phyloP scores from a whole-genome alignment of 352 stramenopile genomes.

The Phytophthora brassicae region DNA sequence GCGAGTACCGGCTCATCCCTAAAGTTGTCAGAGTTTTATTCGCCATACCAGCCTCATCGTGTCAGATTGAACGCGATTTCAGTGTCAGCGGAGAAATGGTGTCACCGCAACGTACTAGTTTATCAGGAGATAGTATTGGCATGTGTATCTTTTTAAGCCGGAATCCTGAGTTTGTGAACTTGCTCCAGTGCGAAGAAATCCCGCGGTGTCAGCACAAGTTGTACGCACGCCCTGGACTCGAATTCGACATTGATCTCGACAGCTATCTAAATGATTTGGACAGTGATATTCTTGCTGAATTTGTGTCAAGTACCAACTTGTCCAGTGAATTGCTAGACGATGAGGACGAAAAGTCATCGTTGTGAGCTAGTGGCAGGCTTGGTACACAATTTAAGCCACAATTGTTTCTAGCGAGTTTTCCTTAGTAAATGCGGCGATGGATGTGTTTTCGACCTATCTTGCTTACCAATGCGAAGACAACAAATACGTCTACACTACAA shows the following conservation, averaged over 20 bases:
- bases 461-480: too few species aligned
- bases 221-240: not conserved
- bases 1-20: conserved; percentile 15
- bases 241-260: not conserved
- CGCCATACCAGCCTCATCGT: too few species aligned
- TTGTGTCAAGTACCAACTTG: not conserved
- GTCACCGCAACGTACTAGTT: conserved; percentile 3
- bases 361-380: too few species aligned
- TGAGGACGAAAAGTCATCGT: not conserved
- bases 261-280: not conserved
- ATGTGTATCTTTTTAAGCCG: conserved; percentile 9
- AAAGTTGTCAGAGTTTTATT: conserved; percentile 14
- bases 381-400: not conserved
- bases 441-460: too few species aligned
- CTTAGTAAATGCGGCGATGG: too few species aligned
- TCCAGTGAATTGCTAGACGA: not conserved
- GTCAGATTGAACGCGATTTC: conserved; percentile 24
- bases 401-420: not conserved
- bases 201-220: not conserved
- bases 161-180: conserved; percentile 1
- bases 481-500: too few species aligned
- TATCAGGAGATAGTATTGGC: conserved; percentile 3
- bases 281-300: not conserved
- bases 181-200: not conserved
- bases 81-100: conserved; percentile 18